These are phyloP conservation scores for Myochromella boudieri DNA, from an alignment of 768 basidiomycete species.

Conservation along the genomic window DNA sequence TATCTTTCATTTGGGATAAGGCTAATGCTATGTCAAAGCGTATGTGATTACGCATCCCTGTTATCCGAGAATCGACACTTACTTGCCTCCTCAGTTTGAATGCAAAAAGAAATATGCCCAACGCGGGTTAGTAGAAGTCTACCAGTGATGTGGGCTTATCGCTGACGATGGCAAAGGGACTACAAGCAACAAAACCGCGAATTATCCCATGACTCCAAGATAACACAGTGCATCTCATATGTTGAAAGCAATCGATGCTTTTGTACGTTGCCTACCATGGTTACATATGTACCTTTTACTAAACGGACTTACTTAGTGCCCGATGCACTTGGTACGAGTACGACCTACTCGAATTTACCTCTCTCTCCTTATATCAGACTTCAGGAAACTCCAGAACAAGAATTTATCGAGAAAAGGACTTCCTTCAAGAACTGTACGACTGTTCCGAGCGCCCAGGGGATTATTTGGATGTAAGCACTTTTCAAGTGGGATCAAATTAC, in stretches of 20 bases:
- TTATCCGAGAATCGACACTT: not conserved
- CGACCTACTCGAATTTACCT: not conserved
- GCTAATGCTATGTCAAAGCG: conserved; percentile 43
- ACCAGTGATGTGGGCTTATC: not conserved
- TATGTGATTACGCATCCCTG: conserved; percentile 10
- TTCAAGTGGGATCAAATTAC: not conserved
- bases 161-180: not conserved
- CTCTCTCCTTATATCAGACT: not conserved
- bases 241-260: conserved; percentile 6
- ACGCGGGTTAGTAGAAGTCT: conserved; percentile 5
- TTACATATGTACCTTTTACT: too few species aligned
- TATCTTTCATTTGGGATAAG: conserved; percentile 50
- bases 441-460: not conserved
- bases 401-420: conserved; percentile 10
- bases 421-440: not conserved
- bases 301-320: conserved; percentile 2
- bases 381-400: not conserved
- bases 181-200: not conserved
- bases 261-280: conserved; percentile 2
- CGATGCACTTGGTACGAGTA: not conserved
- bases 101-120: not conserved
- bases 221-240: conserved; percentile 5
- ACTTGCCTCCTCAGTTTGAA: not conserved
- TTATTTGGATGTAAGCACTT: conserved; percentile 6
- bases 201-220: not conserved